These are phyloP conservation scores for Spergularia marina DNA, from an alignment of 148 eudicot species.

Conservation along the genomic window DNA sequence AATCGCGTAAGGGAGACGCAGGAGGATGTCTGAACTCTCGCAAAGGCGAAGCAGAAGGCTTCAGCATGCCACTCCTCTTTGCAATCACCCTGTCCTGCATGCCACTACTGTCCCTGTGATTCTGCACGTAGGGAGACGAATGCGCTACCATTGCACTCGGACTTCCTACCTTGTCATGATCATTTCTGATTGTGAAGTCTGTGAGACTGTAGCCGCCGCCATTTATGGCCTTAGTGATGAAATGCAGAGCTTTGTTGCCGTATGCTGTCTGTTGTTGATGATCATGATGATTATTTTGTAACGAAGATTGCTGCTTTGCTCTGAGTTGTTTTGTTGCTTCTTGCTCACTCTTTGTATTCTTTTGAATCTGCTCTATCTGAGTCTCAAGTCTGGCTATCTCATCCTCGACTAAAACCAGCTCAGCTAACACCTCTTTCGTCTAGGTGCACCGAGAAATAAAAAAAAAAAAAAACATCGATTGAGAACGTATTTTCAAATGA, in stretches of 20 bases:
- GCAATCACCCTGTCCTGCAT: conserved; percentile 31
- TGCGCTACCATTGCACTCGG: conserved; percentile 25
- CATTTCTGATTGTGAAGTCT: conserved; percentile 46
- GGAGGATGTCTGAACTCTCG: conserved; percentile 45
- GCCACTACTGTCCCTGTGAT: conserved; percentile 25
- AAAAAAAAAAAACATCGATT: too few species aligned
- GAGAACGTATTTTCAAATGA: too few species aligned
- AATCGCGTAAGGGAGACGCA: conserved; percentile 58
- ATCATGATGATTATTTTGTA: not conserved
- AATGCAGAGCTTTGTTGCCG: conserved; percentile 72
- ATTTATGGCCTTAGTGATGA: conserved; percentile 86
- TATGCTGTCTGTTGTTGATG: conserved; percentile 23
- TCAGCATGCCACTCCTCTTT: conserved; percentile 43
- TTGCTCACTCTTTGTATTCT: conserved; percentile 45
- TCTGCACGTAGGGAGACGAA: conserved; percentile 16
- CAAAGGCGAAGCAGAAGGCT: conserved; percentile 54
- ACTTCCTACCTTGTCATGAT: conserved; percentile 12
- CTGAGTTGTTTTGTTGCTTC: conserved; percentile 40
- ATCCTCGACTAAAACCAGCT: conserved; percentile 66
- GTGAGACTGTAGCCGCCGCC: conserved; percentile 62
- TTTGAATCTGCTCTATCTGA: conserved; percentile 58
- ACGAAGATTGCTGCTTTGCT: conserved; percentile 1
- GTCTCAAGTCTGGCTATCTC: conserved; percentile 69
- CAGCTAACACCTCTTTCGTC: conserved; percentile 65
- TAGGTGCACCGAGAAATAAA: conserved; percentile 6